Evolutionary conservation across 768 basidiomycete genomes (phyloP).

Genomic region (Tylopilus rubrobrunneus): DNA sequence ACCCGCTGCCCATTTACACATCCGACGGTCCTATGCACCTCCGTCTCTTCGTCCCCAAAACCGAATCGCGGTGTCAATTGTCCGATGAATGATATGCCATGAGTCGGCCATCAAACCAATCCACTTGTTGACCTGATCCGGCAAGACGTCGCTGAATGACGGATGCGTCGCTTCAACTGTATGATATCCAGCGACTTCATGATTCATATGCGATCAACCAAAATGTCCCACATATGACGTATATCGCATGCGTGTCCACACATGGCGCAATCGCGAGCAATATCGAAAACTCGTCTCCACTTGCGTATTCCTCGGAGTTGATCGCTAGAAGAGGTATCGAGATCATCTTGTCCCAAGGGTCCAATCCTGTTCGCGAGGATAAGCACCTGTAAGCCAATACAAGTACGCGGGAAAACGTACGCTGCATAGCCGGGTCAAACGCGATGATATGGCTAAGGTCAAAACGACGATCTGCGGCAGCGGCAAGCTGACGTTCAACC

Average conservation of each 20-base stretch:
- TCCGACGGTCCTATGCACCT: neutral
- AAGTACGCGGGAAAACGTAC: slow-evolving; percentile 14
- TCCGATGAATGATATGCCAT: slow-evolving; percentile 14
- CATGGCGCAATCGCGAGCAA: slow-evolving; percentile 21
- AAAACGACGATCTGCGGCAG: slow-evolving; percentile 17
- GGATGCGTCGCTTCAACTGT: slow-evolving; percentile 31
- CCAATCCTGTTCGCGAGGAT: slow-evolving; percentile 19
- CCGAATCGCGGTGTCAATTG: slow-evolving; percentile 18
- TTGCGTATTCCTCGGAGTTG: slow-evolving; percentile 40
- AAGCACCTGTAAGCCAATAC: slow-evolving; percentile 16
- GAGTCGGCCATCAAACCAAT: slow-evolving; percentile 20
- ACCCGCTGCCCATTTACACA: slow-evolving; percentile 2
- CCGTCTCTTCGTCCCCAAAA: slow-evolving; percentile 13
- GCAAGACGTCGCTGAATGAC: slow-evolving; percentile 34
- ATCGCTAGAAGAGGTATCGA: slow-evolving; percentile 36
- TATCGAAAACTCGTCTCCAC: slow-evolving; percentile 33
- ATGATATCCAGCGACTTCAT: neutral
- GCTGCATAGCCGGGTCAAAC: slow-evolving; percentile 28
- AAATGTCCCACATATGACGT: slow-evolving; percentile 10
- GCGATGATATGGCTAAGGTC: slow-evolving; percentile 24
- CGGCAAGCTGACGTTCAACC: slow-evolving; percentile 18
- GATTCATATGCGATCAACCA: neutral
- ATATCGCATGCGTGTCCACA: neutral
- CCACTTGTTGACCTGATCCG: slow-evolving; percentile 26
- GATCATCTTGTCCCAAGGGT: slow-evolving; percentile 22